Percentiles rank a stretch among this genome's conserved stretches.
These are phyloP conservation scores for Sporothrix brasiliensis DNA, from an alignment of 2,329 filamentous ascomycete genomes.

Conservation along the genomic window DNA sequence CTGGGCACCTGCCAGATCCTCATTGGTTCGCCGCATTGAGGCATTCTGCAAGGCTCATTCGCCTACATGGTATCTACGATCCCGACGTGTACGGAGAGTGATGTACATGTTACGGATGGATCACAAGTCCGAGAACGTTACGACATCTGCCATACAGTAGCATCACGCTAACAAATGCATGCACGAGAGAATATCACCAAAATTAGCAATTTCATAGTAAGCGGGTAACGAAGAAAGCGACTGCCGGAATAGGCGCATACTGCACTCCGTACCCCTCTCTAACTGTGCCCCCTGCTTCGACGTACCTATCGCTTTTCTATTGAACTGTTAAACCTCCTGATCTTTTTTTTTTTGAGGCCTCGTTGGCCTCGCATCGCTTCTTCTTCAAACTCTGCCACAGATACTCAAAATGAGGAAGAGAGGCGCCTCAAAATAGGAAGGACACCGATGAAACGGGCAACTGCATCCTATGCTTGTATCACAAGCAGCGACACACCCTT, in stretches of 20 bases:
- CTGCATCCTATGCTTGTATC: constrained; percentile 12
- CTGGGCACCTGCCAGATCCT: constrained; percentile 12
- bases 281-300: not conserved
- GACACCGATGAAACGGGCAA: constrained; percentile 7
- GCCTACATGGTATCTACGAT: not conserved
- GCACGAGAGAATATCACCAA: constrained; percentile 11
- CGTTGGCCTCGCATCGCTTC: constrained; percentile 9
- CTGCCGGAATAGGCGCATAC: not conserved
- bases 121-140: not conserved
- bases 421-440: constrained; percentile 10
- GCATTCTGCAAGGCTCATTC: constrained; percentile 31
- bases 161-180: not conserved
- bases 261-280: not conserved
- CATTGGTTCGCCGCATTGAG: constrained; percentile 24
- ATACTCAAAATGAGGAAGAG: not conserved
- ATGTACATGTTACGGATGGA: not conserved
- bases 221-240: constrained; percentile 8
- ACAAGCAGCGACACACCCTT: constrained; percentile 4
- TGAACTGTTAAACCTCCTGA: not conserved
- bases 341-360: not conserved
- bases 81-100: no score
- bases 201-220: constrained; percentile 17
- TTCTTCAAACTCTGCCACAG: not conserved
- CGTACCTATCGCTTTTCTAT: not conserved
- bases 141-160: not conserved